Evolutionary conservation across 2,329 filamentous ascomycete genomes (phyloP), one percentile per base, ranked within the genome.

Genomic region (Cladosporium sp.): DNA sequence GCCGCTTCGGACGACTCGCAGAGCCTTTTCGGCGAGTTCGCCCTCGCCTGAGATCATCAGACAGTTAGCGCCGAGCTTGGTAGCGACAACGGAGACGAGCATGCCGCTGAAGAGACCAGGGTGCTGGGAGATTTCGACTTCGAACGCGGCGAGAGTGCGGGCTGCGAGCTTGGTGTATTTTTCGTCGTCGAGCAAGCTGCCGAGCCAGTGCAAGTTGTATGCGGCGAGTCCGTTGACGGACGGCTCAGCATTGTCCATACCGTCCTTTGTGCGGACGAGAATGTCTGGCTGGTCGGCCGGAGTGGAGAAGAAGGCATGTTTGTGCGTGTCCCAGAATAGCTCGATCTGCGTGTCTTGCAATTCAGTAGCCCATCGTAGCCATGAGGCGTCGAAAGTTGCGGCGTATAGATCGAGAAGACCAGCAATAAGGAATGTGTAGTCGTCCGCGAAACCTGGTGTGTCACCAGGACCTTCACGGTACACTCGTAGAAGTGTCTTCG

Each of bases 161-260:
- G 86, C 85, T 0, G 92, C 93, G 60, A 88, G 83, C 61, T 81
- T 80, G 0, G 83, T 83, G 73, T 92, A 93, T 2, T 78, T 77
- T 1, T 87, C 80, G 69, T 92, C 88, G 56, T 87, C 85, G 0
- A 96, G 82, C 1, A 96, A 77, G 6, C 85, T 84, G 14, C 87
- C 87, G 4, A 98, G 85, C 0, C 92, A 88, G 79, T 95, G 91
- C n/a, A 98, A 82, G 74, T 98, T 98, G 18, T 87, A 85, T 0
- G 92, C 91, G n/a, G 91, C 90, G 6, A 94, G 86, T 46, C 92
- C 92, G 75, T 99, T 99, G 61, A 91, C 90, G 0, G 92, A 95
- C 0, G 95, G 95, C 67, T 95, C 90, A 1, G 92, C 89, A 5
- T 92, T 92, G 77, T 99, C 95, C 85, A 97, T 97, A 69, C 93